Percentiles rank a stretch among this genome's conserved stretches.
Conservation (phyloP, 257 asterid species). For the Paraleonurus japonicus region DNA sequence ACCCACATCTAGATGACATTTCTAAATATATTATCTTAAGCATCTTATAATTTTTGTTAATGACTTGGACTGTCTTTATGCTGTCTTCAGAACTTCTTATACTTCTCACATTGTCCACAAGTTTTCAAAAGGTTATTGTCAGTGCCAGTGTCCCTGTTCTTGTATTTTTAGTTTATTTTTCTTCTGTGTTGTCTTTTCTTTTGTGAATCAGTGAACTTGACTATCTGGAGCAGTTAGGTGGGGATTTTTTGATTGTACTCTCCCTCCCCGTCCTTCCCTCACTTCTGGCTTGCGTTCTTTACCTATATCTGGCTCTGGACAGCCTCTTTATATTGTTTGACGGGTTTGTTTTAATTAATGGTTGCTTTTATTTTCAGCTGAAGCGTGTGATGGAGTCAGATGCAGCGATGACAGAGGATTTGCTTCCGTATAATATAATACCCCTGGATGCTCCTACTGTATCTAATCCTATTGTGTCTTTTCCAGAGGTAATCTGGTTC, state of each 20-base stretch:
- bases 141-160: constrained; percentile 7
- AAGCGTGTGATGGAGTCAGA: constrained; percentile 91
- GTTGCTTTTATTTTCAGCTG: constrained; percentile 51
- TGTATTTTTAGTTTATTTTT: neutral
- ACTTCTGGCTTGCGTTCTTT: neutral
- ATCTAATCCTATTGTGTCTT: constrained; percentile 67
- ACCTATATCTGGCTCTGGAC: neutral
- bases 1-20: constrained; percentile 1
- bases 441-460: constrained; percentile 83
- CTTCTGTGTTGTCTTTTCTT: neutral
- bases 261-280: neutral
- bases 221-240: neutral
- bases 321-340: constrained; percentile 5
- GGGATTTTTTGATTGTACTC: neutral
- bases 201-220: constrained; percentile 3
- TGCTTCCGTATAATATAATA: constrained; percentile 80
- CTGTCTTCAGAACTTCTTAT: constrained; percentile 4
- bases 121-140: neutral
- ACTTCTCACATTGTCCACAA: neutral
- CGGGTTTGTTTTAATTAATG: constrained; percentile 6
- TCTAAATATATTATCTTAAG: neutral
- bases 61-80: neutral
- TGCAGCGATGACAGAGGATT: constrained; percentile 98
- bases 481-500: constrained; percentile 67
- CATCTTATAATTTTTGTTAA: neutral